Conservation (phyloP, 108 stramenopile genomes). For the Fragilariopsis cylindrus region DNA sequence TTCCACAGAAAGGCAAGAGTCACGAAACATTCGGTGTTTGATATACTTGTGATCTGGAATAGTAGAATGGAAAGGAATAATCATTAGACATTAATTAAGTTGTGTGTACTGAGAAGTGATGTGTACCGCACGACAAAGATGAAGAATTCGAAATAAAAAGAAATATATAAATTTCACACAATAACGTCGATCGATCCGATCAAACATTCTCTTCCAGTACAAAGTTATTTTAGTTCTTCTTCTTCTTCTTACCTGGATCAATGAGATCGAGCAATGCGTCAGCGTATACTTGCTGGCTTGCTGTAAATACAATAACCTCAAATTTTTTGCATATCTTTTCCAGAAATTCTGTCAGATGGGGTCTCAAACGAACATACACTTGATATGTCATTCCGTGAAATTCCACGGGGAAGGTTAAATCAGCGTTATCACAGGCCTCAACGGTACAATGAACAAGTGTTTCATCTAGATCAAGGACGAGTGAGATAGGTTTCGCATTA, state of each 20-base stretch:
- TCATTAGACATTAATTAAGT: neutral
- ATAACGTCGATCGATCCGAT: neutral
- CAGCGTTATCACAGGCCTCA: constrained; percentile 85
- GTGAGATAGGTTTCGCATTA: constrained; percentile 51
- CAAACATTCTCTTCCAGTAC: neutral
- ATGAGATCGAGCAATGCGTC: constrained; percentile 90
- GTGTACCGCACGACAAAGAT: neutral
- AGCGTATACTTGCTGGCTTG: constrained; percentile 94
- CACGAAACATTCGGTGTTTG: constrained; percentile 90
- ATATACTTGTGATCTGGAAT: constrained; percentile 77
- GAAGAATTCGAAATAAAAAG: neutral
- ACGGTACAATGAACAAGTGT: constrained; percentile 97
- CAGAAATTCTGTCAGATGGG: constrained; percentile 82
- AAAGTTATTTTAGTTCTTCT: constrained; percentile 5
- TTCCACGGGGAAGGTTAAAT: constrained; percentile 89
- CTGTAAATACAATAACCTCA: constrained; percentile 96
- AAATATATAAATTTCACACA: neutral
- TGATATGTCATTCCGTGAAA: constrained; percentile 85
- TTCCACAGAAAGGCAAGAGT: constrained; percentile 90
- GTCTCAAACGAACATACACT: constrained; percentile 91
- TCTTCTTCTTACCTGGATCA: constrained; percentile 80
- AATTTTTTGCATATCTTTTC: constrained; percentile 72
- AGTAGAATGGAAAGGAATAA: neutral
- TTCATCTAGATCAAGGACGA: constrained; percentile 97
- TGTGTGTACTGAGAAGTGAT: constrained; percentile 3